Base-by-base conservation (phyloP, 257 asterid species). In the Capsicum rhomboideum region DNA sequence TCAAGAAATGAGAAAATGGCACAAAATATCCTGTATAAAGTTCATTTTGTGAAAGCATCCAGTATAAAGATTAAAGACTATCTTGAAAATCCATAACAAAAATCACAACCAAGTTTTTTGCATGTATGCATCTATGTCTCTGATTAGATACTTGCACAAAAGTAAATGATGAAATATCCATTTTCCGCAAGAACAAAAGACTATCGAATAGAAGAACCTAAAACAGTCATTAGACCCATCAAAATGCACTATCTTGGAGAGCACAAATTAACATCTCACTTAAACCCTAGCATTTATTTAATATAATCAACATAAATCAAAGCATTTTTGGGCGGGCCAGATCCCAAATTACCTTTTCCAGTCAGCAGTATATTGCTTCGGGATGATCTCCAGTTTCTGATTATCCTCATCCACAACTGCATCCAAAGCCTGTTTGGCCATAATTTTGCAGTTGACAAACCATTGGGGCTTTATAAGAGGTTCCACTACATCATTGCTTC, bases 391-490 rank as follows among this genome's bases (percentile, higher is more conserved):
- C 17, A 94, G 68, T 86, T 84, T 94, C 31, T 84, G 91, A 79
- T 89, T 87, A 56, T 92, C 90, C 81, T 84, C 92, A 91, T 91
- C 91, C 82, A 86, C 80, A 71, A 91, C 97, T 17, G 93, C 98
- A 87, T 90, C 92, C 87, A 95, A 97, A 85, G 94, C 98, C 89
- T 94, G 84, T 58, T 91, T 89, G n/a, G 97, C 97, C 93, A 95
- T 94, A 84, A 83, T 87, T 90, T 91, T 89, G 86, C 97, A 95
- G 86, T 89, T 91, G 79, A 93, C 99, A 86, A 93, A 95, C 99
- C 98, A 95, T 85, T 95, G 99, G 58, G 97, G 95, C 91, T 94
- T 94, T 79, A 94, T 91, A 74, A 95, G 92, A 66, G 99, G 99
- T 90, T 95, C 99, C 86, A 93, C 93, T 8, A 93, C 93, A 84